Evolutionary conservation across 768 basidiomycete genomes (phyloP), one percentile per base, ranked within the genome.

Genomic region (Terana coerulea): DNA sequence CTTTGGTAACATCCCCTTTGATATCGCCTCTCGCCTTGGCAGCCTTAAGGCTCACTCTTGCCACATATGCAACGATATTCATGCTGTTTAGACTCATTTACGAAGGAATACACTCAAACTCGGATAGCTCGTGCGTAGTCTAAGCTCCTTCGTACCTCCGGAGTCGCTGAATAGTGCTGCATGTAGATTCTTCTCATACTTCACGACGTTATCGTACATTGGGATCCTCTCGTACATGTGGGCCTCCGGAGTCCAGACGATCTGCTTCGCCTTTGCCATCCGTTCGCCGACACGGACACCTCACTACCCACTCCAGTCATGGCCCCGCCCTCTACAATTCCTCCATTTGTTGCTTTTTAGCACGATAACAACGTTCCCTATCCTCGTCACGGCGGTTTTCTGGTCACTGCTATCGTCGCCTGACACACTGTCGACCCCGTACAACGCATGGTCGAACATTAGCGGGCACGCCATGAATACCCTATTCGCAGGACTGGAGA

Each of bases 211-310:
- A 1, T 75, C 80, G 0, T 84, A 79, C 52, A 77, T 79, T 31
- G 86, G 86, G 0, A 58, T 86, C 1, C 72, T 75, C 17, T 72
- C 83, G 19, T 88, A 86, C 64, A 80, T 80, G 63, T 81, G 74
- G 63, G 83, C 81, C 0, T 63, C 84, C 1, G 70, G 75, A 3
- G 68, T 78, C 1, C 84, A 86, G 48, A 80, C 80, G 0, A 31
- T 74, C 4, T 60, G 64, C 0, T 85, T 77, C 53, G 75, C 70
- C 10, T 25, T 51, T 31, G 19, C 29, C 9, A 2, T 34, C 2
- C 45, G 45, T 5, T 53, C 56, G 42, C 54, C 47, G 50, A 44
- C 61, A 30, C 55, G 36, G 43, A 42, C 61, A 25, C 57, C 42
- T 43, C 47, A 54, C 56, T 86, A 86, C 51, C 77, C 79, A 1